Percentiles rank a stretch among this genome's conserved stretches.
Conservation (phyloP, 176 grass and related monocot species). For the Rhynchospora tenuis region DNA sequence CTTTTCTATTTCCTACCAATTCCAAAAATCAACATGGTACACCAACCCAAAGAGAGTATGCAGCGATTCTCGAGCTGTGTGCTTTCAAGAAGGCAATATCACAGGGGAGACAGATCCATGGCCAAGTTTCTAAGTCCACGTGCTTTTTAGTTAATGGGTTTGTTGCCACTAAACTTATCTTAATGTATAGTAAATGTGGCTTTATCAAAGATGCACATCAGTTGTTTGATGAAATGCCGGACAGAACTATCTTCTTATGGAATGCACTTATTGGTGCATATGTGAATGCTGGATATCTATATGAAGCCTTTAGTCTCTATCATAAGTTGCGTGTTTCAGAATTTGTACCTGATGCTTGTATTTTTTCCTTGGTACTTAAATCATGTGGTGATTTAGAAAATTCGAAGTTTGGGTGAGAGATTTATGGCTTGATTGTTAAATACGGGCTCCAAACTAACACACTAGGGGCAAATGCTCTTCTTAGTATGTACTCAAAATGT, state of each 20-base stretch:
- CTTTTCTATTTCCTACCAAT: constrained; percentile 36
- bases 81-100: constrained; percentile 33
- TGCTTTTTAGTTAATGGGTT: constrained; percentile 38
- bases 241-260: constrained; percentile 68
- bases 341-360: constrained; percentile 59
- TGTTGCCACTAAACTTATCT: constrained; percentile 62
- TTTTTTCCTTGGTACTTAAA: constrained; percentile 72
- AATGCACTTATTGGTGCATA: constrained; percentile 82
- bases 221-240: constrained; percentile 72
- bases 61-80: constrained; percentile 62
- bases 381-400: constrained; percentile 42
- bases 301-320: constrained; percentile 39
- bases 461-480: constrained; percentile 68
- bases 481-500: constrained; percentile 85
- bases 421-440: constrained; percentile 58
- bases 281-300: constrained; percentile 28
- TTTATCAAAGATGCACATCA: constrained; percentile 32
- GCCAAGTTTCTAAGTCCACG: constrained; percentile 34
- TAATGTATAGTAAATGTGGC: constrained; percentile 69
- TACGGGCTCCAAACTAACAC: constrained; percentile 36
- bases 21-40: neutral
- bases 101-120: constrained; percentile 63
- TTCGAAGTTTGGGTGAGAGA: constrained; percentile 35
- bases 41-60: constrained; percentile 47
- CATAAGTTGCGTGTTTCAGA: constrained; percentile 8